phyloP scores from a whole-genome alignment of 371 early-diverging fungal genomes.

The Parasitella parasitica region DNA sequence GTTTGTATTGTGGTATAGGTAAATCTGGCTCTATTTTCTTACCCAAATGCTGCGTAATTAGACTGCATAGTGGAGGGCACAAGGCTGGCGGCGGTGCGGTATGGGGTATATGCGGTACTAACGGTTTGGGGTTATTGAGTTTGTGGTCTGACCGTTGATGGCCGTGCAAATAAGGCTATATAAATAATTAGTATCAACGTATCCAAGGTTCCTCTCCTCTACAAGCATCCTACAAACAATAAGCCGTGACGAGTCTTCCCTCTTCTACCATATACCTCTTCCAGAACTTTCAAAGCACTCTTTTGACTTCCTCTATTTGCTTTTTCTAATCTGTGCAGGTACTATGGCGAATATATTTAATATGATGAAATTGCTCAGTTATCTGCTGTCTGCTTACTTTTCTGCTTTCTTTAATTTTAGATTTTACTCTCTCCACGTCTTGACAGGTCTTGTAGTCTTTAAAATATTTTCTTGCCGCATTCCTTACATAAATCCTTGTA shows the following conservation, averaged over 20 bases:
- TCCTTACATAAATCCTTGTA: conserved; percentile 32
- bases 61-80: conserved; percentile 24
- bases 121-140: conserved; percentile 22
- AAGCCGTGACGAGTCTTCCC: conserved; percentile 38
- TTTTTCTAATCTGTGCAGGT: conserved; percentile 32
- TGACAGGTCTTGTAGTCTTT: conserved; percentile 30
- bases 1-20: conserved; percentile 40
- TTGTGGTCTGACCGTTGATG: conserved; percentile 17
- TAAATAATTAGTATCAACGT: not conserved
- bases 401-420: conserved; percentile 36
- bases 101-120: conserved; percentile 38
- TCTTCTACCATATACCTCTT: conserved; percentile 40
- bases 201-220: too few species aligned
- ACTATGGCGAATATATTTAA: not conserved
- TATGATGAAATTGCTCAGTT: not conserved
- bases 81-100: conserved; percentile 48
- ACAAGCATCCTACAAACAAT: conserved; percentile 23
- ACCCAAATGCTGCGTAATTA: conserved; percentile 16
- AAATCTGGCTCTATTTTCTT: conserved; percentile 34
- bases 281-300: conserved; percentile 32
- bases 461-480: conserved; percentile 26
- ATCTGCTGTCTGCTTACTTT: conserved; percentile 17
- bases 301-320: conserved; percentile 37
- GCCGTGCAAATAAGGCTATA: conserved; percentile 31
- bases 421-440: conserved; percentile 33